Evolutionary conservation across 106 monocot genomes (phyloP), one percentile per base, ranked within the genome.

Genomic region (Allium fistulosum): DNA sequence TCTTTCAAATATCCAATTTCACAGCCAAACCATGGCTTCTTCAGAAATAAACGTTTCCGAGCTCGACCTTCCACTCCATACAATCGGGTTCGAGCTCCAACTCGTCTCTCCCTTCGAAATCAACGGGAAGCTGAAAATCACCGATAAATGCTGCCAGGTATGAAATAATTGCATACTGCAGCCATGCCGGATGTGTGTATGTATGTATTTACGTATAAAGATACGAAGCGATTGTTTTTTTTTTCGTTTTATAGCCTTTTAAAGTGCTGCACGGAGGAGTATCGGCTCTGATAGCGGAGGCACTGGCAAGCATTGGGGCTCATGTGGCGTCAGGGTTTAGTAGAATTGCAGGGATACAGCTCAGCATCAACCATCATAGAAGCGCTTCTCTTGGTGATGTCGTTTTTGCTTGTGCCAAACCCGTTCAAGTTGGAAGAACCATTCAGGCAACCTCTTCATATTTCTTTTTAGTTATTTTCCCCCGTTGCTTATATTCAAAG

Each of bases 221-320:
- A 16, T 14, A 60, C 9, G 2, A 17, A 17, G 17, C 16, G 2
- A 7, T 17, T 60, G 59, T 2, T 60, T 26, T 61, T 26, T 61
- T 0, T 13, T 57, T 11, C 2, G 10, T 16, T 48, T 37, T 58
- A 48, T 47, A 96, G 95, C 96, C 88, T 28, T 96, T 92, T 73
- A 81, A 80, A 78, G 88, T 80, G 63, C 64, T 92, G 50, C 96
- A 96, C 74, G 91, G 88, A 6, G 95, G 95, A 3, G 68, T 96
- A 28, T 91, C 91, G 64, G 88, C 91, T 13, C 71, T 96, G 83
- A 76, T 96, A n/a, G 74, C 91, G 47, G 95, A 96, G 82, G 72
- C 83, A 14, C 75, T 91, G 53, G 85, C 81, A 48, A 96, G 95
- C 82, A 82, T 91, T 47, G 95, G 95, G 45, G 88, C 88, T 10